phyloP scores from a whole-genome alignment of 2,329 filamentous ascomycete genomes.

The Aspergillus floridensis region DNA sequence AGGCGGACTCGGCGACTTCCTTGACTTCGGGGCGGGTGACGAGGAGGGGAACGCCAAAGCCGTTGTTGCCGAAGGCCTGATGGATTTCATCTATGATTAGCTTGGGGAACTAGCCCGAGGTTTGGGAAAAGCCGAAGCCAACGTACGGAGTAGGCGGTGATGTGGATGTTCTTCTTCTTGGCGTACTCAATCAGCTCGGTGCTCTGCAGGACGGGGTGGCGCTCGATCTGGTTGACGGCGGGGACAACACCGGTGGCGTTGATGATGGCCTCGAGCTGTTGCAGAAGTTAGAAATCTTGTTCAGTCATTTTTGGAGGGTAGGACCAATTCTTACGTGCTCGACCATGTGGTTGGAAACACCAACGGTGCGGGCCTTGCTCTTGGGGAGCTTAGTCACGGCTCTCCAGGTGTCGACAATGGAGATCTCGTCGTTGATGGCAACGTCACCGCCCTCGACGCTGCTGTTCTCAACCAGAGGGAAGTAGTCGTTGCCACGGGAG shows the following conservation, averaged over 20 bases:
- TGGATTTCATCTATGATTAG: neutral
- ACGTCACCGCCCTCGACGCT: constrained; percentile 38
- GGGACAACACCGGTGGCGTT: constrained; percentile 57
- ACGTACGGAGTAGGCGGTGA: constrained; percentile 61
- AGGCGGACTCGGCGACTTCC: constrained; percentile 60
- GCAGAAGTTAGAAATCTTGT: neutral
- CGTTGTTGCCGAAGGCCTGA: constrained; percentile 57
- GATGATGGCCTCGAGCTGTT: constrained; percentile 54
- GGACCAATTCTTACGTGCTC: constrained; percentile 29
- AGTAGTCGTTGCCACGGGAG: constrained; percentile 41
- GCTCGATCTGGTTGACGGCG: constrained; percentile 67
- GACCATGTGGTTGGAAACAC: constrained; percentile 44
- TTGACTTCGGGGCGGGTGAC: constrained; percentile 62
- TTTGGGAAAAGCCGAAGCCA: neutral
- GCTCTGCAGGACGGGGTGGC: constrained; percentile 67
- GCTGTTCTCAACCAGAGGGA: constrained; percentile 45
- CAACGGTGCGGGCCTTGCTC: constrained; percentile 41
- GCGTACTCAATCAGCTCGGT: constrained; percentile 57
- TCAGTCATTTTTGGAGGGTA: neutral
- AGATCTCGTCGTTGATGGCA: constrained; percentile 46
- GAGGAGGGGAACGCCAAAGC: constrained; percentile 61
- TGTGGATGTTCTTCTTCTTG: constrained; percentile 56
- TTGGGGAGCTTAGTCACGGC: constrained; percentile 46
- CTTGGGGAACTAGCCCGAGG: constrained; percentile 1
- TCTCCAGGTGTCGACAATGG: constrained; percentile 45